Conservation (phyloP, 2,329 filamentous ascomycete species). For the Fusarium metavorans region DNA sequence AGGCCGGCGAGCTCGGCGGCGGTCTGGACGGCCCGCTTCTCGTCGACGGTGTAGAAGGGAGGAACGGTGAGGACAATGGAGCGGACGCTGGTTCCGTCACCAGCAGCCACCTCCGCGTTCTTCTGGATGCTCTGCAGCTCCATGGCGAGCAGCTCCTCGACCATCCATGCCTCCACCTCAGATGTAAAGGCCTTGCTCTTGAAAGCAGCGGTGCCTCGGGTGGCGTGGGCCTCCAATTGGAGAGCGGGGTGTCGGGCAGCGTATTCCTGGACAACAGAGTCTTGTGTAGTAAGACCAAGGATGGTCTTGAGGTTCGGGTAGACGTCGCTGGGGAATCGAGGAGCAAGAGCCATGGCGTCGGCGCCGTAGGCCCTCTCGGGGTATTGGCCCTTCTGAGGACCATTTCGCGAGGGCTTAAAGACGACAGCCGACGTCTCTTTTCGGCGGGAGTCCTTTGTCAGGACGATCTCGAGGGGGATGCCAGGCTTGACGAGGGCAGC, state of each 20-base stretch:
- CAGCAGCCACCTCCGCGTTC: conserved; percentile 88
- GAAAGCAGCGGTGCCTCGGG: conserved; percentile 81
- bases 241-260: conserved; percentile 82
- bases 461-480: conserved; percentile 95
- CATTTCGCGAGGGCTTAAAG: conserved; percentile 86
- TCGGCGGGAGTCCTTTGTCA: conserved; percentile 96
- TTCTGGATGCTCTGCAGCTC: conserved; percentile 90
- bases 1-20: conserved; percentile 90
- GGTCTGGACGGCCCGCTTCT: conserved; percentile 86
- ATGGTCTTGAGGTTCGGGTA: conserved; percentile 94
- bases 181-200: conserved; percentile 76
- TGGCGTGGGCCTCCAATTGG: conserved; percentile 70
- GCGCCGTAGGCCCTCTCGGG: conserved; percentile 93
- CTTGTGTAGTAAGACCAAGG: conserved; percentile 77
- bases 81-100: conserved; percentile 77
- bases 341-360: conserved; percentile 87
- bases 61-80: conserved; percentile 92
- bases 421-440: conserved; percentile 93
- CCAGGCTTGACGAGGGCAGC: conserved; percentile 95
- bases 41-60: conserved; percentile 88
- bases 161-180: conserved; percentile 76
- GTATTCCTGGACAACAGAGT: conserved; percentile 76
- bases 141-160: conserved; percentile 97
- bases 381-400: conserved; percentile 73
- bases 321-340: conserved; percentile 91